Conservation (phyloP, 2,329 filamentous ascomycete species). For the Colletotrichum agaves region DNA sequence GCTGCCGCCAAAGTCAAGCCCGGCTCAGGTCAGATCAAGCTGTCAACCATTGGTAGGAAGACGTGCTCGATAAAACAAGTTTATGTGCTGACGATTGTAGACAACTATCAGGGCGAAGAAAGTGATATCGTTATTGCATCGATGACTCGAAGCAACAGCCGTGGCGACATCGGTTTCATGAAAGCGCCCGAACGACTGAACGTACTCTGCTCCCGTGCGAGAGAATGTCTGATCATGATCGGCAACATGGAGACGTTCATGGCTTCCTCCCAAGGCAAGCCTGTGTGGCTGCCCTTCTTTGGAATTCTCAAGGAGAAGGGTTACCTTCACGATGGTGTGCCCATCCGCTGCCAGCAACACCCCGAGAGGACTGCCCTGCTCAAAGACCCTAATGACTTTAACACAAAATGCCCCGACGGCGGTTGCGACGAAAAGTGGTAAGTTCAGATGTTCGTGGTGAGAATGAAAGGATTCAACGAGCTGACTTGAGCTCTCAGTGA, state of each 20-base stretch:
- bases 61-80: not conserved
- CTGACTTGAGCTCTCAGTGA: not conserved
- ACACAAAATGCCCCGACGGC: conserved; percentile 72
- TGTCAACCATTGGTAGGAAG: conserved; percentile 75
- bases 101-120: conserved; percentile 85
- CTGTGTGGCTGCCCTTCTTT: conserved; percentile 69
- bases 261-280: conserved; percentile 64
- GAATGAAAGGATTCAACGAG: not conserved
- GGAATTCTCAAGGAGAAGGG: conserved; percentile 61
- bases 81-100: conserved; percentile 48
- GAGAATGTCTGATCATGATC: conserved; percentile 74
- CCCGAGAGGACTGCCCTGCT: conserved; percentile 60
- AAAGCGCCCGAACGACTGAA: conserved; percentile 73
- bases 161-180: conserved; percentile 78
- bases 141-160: conserved; percentile 72
- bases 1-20: conserved; percentile 57
- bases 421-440: conserved; percentile 74
- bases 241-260: conserved; percentile 77
- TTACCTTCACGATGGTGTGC: conserved; percentile 69
- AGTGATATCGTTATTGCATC: conserved; percentile 77
- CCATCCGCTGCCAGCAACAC: conserved; percentile 70
- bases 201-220: conserved; percentile 75
- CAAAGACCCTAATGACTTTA: conserved; percentile 65
- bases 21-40: conserved; percentile 62
- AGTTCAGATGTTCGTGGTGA: conserved; percentile 40